Evolutionary conservation across 257 asterid genomes (phyloP).

Genomic region (Lithospermum erythrorhizon): DNA sequence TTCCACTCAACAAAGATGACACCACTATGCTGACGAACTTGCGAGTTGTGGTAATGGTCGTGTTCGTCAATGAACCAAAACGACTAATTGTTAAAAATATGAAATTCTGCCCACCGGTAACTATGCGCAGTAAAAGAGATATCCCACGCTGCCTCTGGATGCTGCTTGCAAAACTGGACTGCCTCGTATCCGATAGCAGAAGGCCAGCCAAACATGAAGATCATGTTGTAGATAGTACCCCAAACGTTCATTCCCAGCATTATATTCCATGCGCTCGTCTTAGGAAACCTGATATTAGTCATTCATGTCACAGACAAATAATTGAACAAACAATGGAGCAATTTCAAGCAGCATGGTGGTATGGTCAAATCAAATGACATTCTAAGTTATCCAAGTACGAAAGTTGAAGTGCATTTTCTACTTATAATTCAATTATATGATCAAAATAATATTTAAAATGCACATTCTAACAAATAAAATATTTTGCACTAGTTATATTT

Average conservation of each 20-base stretch:
- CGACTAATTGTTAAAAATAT: slow-evolving; percentile 86
- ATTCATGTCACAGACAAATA: background rate
- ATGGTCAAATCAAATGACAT: no score
- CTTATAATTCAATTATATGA: no score
- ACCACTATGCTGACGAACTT: slow-evolving; percentile 95
- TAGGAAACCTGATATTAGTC: slow-evolving; percentile 56
- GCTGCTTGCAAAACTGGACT: slow-evolving; percentile 62
- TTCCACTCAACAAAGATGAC: slow-evolving; percentile 78
- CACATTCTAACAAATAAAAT: no score
- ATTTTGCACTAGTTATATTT: no score
- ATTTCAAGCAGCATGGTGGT: no score
- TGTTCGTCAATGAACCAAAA: slow-evolving; percentile 90
- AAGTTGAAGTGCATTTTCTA: no score
- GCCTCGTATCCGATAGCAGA: slow-evolving; percentile 82
- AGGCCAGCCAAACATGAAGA: slow-evolving; percentile 87
- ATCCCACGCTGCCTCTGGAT: slow-evolving; percentile 98
- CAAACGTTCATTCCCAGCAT: slow-evolving; percentile 98
- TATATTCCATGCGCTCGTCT: slow-evolving; percentile 93
- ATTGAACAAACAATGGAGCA: no score
- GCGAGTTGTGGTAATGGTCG: slow-evolving; percentile 89
- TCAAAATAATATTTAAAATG: no score
- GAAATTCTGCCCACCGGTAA: slow-evolving; percentile 90
- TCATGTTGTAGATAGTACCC: slow-evolving; percentile 84
- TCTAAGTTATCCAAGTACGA: no score
- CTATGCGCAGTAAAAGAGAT: slow-evolving; percentile 81